Evolutionary conservation across 768 basidiomycete genomes (phyloP).

Genomic region (Leccinum disarticulatum): DNA sequence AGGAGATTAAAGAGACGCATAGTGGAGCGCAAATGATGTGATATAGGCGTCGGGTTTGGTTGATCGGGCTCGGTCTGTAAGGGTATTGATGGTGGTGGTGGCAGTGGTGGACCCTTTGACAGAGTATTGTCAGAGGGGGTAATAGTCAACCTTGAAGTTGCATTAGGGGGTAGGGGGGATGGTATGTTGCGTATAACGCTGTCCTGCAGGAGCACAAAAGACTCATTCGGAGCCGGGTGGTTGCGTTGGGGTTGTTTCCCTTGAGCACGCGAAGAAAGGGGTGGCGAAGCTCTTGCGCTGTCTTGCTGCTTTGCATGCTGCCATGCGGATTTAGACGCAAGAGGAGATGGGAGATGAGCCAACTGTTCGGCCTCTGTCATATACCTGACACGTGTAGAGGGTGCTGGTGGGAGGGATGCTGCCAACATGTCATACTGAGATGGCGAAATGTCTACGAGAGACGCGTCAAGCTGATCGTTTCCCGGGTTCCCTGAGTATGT

Average conservation of each 20-base stretch:
- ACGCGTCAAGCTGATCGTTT: slow-evolving; percentile 71
- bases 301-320: slow-evolving; percentile 50
- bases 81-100: slow-evolving; percentile 26
- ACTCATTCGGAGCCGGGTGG: slow-evolving; percentile 70
- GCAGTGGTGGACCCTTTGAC: slow-evolving; percentile 26
- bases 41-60: slow-evolving; percentile 68
- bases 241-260: slow-evolving; percentile 60
- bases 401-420: slow-evolving; percentile 59
- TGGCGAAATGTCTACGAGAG: slow-evolving; percentile 81
- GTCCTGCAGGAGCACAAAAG: slow-evolving; percentile 88
- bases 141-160: slow-evolving; percentile 43
- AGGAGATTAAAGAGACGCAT: slow-evolving; percentile 73
- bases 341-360: slow-evolving; percentile 46
- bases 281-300: slow-evolving; percentile 32
- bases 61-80: slow-evolving; percentile 50
- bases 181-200: slow-evolving; percentile 75
- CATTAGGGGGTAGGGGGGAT: slow-evolving; percentile 43
- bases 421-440: slow-evolving; percentile 87
- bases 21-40: slow-evolving; percentile 75
- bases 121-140: slow-evolving; percentile 35
- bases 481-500: slow-evolving; percentile 10
- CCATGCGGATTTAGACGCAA: slow-evolving; percentile 62
- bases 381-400: slow-evolving; percentile 39
- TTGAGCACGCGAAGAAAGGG: slow-evolving; percentile 55
- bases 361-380: slow-evolving; percentile 45